Base-by-base conservation (phyloP, 1,139 yeast species). In the Yamadazyma diddensiae region DNA sequence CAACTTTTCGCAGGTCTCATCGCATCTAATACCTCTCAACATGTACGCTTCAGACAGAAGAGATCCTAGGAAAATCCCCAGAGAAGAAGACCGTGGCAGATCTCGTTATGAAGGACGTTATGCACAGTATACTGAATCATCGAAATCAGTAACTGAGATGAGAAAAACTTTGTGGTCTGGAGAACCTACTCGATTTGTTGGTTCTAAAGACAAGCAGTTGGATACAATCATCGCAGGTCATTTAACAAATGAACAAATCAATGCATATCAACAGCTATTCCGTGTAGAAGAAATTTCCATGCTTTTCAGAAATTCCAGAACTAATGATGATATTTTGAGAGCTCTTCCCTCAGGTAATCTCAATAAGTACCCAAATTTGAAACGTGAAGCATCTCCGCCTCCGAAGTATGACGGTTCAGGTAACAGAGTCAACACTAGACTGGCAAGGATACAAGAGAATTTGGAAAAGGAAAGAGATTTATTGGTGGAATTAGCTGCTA, bases 381-480 rank as follows among this genome's bases (percentile, higher is more conserved):
- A 53, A 45, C 55, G 88, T 43, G 87, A 94, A 1, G 90, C 92
- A 0, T 85, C 96, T 4, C 97, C 98, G 0, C 92, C 97, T 5
- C 98, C 98, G 1, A 77, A 76, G 41, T 94, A 92, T 56, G 97
- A 94, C 59, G 58, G 69, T 24, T 60, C 66, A 18, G 99, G 99
- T 32, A 80, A 79, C 51, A 79, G 97, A 50, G 77, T 77, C 11
- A 92, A 94, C 53, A 88, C 97, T 0, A 64, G 94, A 35, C 95
- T 85, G 31, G 72, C 68, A 23, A 64, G 95, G 29, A 74, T 78
- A 34, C 66, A 67, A 33, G 74, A 74, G 30, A 67, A 68, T 33
- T 61, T 84, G 28, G 95, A 87, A 47, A 79, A 77, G 38, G 97
- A 92, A 56, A 70, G 97, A 37, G 86, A 86, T 53, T 64, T 68